Evolutionary conservation across 108 stramenopile genomes (phyloP).

Genomic region (Nitzschia inconspicua): DNA sequence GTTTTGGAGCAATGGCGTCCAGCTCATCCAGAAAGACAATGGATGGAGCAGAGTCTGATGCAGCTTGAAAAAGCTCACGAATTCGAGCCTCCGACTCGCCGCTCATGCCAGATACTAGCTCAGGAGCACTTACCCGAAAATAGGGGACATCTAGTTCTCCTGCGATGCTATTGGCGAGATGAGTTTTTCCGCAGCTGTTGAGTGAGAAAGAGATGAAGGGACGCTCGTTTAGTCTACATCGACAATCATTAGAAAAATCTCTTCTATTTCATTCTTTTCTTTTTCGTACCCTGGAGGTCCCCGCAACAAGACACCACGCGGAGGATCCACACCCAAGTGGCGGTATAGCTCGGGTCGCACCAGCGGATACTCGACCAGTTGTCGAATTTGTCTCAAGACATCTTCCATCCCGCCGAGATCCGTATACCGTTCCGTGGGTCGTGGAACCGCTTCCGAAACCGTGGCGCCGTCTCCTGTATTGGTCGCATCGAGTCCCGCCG

Average conservation of each 20-base stretch:
- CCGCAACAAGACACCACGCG: constrained; percentile 95
- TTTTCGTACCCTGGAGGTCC: constrained; percentile 88
- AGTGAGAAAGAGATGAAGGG: not conserved
- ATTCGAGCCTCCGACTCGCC: constrained; percentile 94
- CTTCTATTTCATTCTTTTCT: not conserved
- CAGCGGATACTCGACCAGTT: constrained; percentile 93
- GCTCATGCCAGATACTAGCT: constrained; percentile 93
- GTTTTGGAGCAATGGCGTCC: constrained; percentile 95
- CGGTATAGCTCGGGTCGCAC: constrained; percentile 94
- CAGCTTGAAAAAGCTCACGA: constrained; percentile 88
- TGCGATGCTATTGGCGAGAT: constrained; percentile 90
- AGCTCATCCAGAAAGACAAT: constrained; percentile 99
- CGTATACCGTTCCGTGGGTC: constrained; percentile 78
- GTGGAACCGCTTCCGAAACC: constrained; percentile 47
- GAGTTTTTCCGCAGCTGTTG: constrained; percentile 85
- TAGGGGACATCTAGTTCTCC: constrained; percentile 66
- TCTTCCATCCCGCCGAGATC: constrained; percentile 81
- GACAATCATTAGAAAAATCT: not conserved
- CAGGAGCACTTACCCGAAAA: constrained; percentile 91
- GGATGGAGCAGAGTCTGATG: constrained; percentile 87
- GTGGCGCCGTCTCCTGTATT: not conserved
- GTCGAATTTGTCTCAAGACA: constrained; percentile 68
- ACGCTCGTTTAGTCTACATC: not conserved
- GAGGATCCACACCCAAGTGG: constrained; percentile 96
- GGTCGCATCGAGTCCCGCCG: not conserved